Evolutionary conservation across 768 basidiomycete genomes (phyloP), one percentile per base, ranked within the genome.

Genomic region (Mrakia blollopis): DNA sequence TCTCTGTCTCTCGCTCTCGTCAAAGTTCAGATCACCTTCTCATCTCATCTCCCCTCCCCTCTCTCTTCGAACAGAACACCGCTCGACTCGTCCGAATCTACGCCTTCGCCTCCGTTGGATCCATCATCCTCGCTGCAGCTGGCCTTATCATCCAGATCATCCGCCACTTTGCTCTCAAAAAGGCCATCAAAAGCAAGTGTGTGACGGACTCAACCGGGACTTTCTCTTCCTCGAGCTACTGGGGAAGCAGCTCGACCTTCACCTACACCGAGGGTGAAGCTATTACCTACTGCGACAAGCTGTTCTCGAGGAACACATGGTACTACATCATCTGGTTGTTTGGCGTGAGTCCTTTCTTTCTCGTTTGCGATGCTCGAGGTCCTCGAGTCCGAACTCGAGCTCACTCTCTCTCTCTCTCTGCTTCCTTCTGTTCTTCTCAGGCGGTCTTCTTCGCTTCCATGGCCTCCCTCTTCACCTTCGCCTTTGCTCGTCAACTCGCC

Each of bases 401-500:
- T 39, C 35, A 41, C 25, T 1, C 35, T 67, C 37, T n/a, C 30
- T 52, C 35, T 9, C 18, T 28, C 25, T 52, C 54, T 9, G 11
- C 0, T 13, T 18, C 50, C n/a, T 35, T 13, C 44, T 10, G 18
- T 28, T 16, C 14, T 21, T n/a, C 16, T 65, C 65, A 68, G 65
- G 35, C 47, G n/a, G 63, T 57, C 18, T 30, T 57, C 47, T 75
- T 41, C 14, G 65, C 60, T 23, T 60, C 74, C 25, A n/a, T 70
- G 32, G 57, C 65, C n/a, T 68, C 75, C 14, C 67, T 76, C 30
- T 76, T 76, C 41, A 54, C 75, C 8, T 69, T 76, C 44, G 75
- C 75, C 39, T 71, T 47, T 60, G 57, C 75, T n/a, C 75, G 75
- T 23, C 75, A 76, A 69, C 54, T 71, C 16, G 68, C 75, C n/a